Percentiles rank a stretch among this genome's conserved stretches.
Conservation (phyloP, 371 early-diverging fungal species). For the Umbelopsis sp. region DNA sequence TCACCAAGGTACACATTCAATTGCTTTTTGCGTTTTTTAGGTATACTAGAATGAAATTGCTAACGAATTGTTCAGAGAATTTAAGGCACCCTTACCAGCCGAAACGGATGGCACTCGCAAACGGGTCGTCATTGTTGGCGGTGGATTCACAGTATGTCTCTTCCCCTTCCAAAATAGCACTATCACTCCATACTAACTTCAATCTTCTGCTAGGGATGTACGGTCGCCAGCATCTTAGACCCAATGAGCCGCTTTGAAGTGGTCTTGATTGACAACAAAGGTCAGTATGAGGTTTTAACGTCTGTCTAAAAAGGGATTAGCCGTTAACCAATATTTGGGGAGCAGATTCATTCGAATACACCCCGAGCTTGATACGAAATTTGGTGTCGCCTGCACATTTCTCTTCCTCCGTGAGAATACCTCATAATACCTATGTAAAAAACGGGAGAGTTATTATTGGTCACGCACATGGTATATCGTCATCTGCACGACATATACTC, state of each 20-base stretch:
- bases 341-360: conserved; percentile 49
- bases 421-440: conserved; percentile 42
- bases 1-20: conserved; percentile 9
- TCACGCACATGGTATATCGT: conserved; percentile 35
- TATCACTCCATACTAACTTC: too few relatives aligned
- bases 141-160: conserved; percentile 47
- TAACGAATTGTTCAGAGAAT: background rate
- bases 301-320: too few relatives aligned
- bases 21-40: conserved; percentile 13
- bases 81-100: background rate
- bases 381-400: conserved; percentile 33
- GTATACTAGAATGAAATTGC: background rate
- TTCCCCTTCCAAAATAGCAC: too few relatives aligned
- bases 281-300: conserved; percentile 23
- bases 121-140: conserved; percentile 46
- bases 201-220: conserved; percentile 38
- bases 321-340: too few relatives aligned
- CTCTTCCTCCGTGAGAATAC: conserved; percentile 37
- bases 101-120: conserved; percentile 22
- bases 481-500: conserved; percentile 30
- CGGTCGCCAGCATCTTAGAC: conserved; percentile 48
- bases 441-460: conserved; percentile 52
- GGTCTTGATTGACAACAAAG: conserved; percentile 51
- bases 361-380: conserved; percentile 42
- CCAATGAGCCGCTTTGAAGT: conserved; percentile 52